Base-by-base conservation (phyloP, 225 moss, liverwort and hornwort species). In the Polytrichum formosum region DNA sequence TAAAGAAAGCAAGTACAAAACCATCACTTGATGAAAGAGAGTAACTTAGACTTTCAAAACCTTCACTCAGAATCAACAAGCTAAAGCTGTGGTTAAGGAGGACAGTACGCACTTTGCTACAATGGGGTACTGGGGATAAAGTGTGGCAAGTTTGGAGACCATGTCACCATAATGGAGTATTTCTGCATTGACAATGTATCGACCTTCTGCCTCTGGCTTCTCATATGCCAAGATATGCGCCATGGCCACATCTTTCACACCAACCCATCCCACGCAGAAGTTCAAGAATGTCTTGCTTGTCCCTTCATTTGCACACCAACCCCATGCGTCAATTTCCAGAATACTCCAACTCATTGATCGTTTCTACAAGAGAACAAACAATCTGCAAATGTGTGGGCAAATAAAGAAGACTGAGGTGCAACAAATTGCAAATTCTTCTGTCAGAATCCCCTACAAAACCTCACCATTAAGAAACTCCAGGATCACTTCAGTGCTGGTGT, bases 191-290 rank as follows among this genome's bases (percentile, higher is more conserved):
- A 89, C 77, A 16, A 93, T 73, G 59, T 91, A 93, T 26, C 96
- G 91, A 29, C 96, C 96, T 77, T 90, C 78, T 23, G 93, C 93
- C 69, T 90, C 70, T 6, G 90, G 85, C 72, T 79, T 85, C 75
- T 96, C 93, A 74, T 77, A 96, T n/a, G 83, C 93, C 37, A 96
- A 55, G 37, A 96, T 75, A 56, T 96, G 96, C 63, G 85, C 93
- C 67, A 80, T 63, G 26, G 91, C 88, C 58, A 90, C 90, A 73
- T 96, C 96, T 63, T 89, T 78, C 56, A 96, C 93, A 72, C 86
- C 75, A 26, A 96, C 96, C 74, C 79, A 87, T 21, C 88, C 88
- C 1, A 84, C 0, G 4, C 0, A 1, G n/a, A 0, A 0, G 62
- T 85, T 85, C 61, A 20, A 1, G 67, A 79, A 76, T 53, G 74